Evolutionary conservation across 2,329 filamentous ascomycete species (phyloP).

Genomic region (Pseudogymnoascus sp.): DNA sequence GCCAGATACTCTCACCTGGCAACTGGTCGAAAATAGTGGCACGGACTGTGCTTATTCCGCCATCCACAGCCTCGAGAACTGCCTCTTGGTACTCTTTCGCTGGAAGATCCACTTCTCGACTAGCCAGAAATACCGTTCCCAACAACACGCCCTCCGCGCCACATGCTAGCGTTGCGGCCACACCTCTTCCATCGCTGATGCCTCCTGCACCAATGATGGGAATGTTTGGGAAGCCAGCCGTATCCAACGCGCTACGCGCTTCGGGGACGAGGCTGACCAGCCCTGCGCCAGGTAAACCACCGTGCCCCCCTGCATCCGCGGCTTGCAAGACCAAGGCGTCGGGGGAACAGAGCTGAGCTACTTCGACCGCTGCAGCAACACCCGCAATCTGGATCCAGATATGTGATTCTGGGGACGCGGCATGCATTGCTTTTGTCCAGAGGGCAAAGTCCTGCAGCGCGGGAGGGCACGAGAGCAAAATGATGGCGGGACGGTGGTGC

Average conservation of each 20-base stretch:
- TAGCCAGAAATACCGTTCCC: conserved; percentile 43
- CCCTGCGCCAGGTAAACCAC: conserved; percentile 23
- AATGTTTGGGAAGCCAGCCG: neutral
- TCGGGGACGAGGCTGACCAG: conserved; percentile 30
- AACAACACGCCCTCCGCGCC: conserved; percentile 36
- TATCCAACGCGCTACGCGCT: conserved; percentile 18
- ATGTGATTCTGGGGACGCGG: conserved; percentile 19
- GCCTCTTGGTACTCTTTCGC: conserved; percentile 38
- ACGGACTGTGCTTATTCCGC: conserved; percentile 39
- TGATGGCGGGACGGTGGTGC: conserved; percentile 23
- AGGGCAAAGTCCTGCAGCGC: conserved; percentile 18
- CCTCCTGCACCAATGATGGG: conserved; percentile 26
- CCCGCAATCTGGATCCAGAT: conserved; percentile 30
- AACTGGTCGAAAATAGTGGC: conserved; percentile 43
- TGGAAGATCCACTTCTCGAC: conserved; percentile 36
- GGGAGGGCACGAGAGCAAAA: conserved; percentile 40
- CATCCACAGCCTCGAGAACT: conserved; percentile 38
- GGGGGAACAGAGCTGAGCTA: conserved; percentile 18
- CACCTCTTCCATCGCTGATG: conserved; percentile 29
- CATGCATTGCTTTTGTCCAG: conserved; percentile 25
- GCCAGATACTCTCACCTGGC: conserved; percentile 49
- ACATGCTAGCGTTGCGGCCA: conserved; percentile 27
- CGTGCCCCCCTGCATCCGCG: conserved; percentile 31
- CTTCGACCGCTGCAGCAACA: conserved; percentile 21
- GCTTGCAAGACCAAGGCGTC: conserved; percentile 31